Conservation (phyloP, 768 basidiomycete species). For the Daedaleopsis sinensis region DNA sequence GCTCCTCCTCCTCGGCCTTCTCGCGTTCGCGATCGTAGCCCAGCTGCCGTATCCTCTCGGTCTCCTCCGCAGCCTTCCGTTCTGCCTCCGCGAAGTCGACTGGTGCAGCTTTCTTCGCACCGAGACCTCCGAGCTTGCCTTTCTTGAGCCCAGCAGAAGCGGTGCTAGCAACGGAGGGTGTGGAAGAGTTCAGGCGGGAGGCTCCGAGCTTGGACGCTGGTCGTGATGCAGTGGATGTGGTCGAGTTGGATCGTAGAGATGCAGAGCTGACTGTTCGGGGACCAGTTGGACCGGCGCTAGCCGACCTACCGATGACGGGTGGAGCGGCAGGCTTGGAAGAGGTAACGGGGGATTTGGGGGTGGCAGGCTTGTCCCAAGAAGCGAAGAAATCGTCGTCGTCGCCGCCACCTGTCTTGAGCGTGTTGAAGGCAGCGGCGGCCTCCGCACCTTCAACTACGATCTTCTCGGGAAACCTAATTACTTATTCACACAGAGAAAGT, state of each 20-base stretch:
- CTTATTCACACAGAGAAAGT: not conserved
- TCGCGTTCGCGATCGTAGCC: conserved; percentile 89
- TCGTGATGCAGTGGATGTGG: conserved; percentile 32
- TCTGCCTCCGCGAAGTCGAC: conserved; percentile 97
- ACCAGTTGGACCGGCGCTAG: conserved; percentile 33
- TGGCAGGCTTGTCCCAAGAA: conserved; percentile 87
- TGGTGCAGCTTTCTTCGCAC: conserved; percentile 81
- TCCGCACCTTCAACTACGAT: conserved; percentile 81
- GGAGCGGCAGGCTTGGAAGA: conserved; percentile 50
- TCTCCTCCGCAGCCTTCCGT: conserved; percentile 86
- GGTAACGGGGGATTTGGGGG: conserved; percentile 31
- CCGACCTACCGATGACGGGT: conserved; percentile 59
- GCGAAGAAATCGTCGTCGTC: conserved; percentile 95
- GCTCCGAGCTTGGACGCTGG: conserved; percentile 43
- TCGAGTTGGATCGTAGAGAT: conserved; percentile 52
- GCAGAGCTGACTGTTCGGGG: conserved; percentile 69
- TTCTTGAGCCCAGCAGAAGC: conserved; percentile 52
- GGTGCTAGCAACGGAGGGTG: conserved; percentile 30
- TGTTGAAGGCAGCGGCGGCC: conserved; percentile 22
- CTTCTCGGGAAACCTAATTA: conserved; percentile 69
- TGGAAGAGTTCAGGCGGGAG: conserved; percentile 46
- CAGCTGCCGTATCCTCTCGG: conserved; percentile 87
- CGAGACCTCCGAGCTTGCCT: conserved; percentile 73
- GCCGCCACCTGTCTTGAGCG: conserved; percentile 33
- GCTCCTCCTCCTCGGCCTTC: conserved; percentile 78